Evolutionary conservation across 1,284 basidiomycete species (phyloP).

Genomic region (Wolfiporia cocos): DNA sequence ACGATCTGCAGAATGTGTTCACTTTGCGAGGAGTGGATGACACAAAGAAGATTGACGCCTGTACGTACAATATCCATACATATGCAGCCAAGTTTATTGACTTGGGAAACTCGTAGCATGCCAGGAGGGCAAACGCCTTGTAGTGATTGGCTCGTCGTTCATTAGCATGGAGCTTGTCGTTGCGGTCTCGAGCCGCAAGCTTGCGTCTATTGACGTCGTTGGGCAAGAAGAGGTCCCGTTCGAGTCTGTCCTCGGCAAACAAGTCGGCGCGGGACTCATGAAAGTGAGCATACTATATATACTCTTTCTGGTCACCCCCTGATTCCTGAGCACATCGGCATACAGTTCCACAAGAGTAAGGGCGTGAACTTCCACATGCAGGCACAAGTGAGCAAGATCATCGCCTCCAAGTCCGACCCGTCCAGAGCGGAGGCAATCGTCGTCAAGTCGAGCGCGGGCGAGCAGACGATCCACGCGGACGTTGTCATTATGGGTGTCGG

Average conservation of each 20-base stretch:
- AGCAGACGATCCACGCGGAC: slow-evolving; percentile 64
- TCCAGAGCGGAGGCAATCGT: slow-evolving; percentile 57
- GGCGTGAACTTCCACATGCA: slow-evolving; percentile 84
- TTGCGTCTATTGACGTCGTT: slow-evolving; percentile 75
- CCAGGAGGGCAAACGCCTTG: slow-evolving; percentile 69
- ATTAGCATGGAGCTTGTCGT: slow-evolving; percentile 91
- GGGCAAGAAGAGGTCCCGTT: slow-evolving; percentile 87
- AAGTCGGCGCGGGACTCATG: slow-evolving; percentile 76
- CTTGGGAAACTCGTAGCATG: slow-evolving; percentile 11
- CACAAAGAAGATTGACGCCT: slow-evolving; percentile 71
- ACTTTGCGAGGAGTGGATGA: slow-evolving; percentile 73
- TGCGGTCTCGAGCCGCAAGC: slow-evolving; percentile 70
- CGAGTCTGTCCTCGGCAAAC: slow-evolving; percentile 73
- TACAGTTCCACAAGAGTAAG: slow-evolving; percentile 72
- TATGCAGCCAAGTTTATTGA: slow-evolving; percentile 2
- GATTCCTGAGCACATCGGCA: neutral
- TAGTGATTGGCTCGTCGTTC: slow-evolving; percentile 88
- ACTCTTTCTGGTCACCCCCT: neutral
- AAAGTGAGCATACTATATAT: slow-evolving; percentile 42
- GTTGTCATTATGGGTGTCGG: slow-evolving; percentile 88
- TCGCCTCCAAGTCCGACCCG: slow-evolving; percentile 45
- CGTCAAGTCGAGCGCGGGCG: slow-evolving; percentile 39
- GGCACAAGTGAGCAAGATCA: slow-evolving; percentile 69
- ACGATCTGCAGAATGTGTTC: slow-evolving; percentile 73
- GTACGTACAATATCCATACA: slow-evolving; percentile 28